Base-by-base conservation (phyloP, 2,329 filamentous ascomycete species). In the Samsoniella hepiali region DNA sequence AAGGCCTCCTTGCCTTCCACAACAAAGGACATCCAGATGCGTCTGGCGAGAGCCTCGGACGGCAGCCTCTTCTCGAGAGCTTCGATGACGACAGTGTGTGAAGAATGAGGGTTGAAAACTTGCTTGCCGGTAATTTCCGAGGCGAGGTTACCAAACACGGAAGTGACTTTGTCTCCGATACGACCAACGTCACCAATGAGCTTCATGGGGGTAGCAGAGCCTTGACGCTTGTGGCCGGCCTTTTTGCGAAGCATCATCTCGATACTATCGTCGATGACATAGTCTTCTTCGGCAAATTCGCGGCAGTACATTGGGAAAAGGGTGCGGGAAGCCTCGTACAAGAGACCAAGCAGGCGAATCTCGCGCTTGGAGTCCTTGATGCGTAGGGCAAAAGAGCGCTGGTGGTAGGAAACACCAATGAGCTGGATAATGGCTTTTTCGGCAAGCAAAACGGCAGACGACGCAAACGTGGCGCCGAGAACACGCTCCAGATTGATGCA, bases 1-100 rank as follows among this genome's bases (percentile, higher is more conserved):
- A 99, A 81, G 0, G 88, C 81, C 47, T 97, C 91, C 64, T 88
- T 88, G 69, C 92, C 93, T 76, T 98, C 94, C 4, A 95, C 87
- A 1, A 97, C 95, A 73, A 97, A 96, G 1, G 93, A 97, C 91
- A 97, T 96, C 95, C 95, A 98, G 66, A 98, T 89, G 71, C 95
- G 90, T 68, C 87, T 89, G n/a, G 91, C 93, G 64, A 98, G 80
- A n/a, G 95, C 95, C 74, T 98, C 93, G 0, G 93, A 91, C 7
- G 92, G 91, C 65, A 84, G 83, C 50, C 85, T 87, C 78, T 92
- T 94, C 76, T 97, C 93, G 38, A 98, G 82, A 9, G 94, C 95
- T 73, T 96, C 88, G 13, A 96, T 82, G 5, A 98, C 92, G 56
- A 98, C 87, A 0, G 92, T 95, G 74, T 97, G 93, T 1, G 93